A percentile compares a stretch with the other conserved stretches of the same genome.
phyloP scores from a whole-genome alignment of 1,284 basidiomycete species.

The Puccinia polysora region DNA sequence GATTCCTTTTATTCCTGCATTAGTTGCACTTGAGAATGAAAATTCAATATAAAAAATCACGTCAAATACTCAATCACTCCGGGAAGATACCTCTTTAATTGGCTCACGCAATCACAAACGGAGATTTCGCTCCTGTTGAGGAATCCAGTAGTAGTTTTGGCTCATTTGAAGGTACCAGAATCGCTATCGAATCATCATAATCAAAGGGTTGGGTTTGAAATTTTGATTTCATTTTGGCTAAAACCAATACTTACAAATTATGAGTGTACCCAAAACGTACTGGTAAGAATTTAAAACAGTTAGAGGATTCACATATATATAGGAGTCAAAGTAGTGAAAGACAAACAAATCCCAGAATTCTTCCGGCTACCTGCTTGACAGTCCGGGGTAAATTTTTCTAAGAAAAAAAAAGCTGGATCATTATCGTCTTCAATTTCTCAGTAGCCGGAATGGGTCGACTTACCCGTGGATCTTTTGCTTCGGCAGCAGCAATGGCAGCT shows the following conservation, averaged over 20 bases:
- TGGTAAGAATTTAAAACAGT: not conserved
- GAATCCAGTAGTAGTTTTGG: slow-evolving; percentile 27
- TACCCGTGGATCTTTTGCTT: slow-evolving; percentile 43
- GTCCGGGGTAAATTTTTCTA: slow-evolving; percentile 43
- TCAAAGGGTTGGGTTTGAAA: not conserved
- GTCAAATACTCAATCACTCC: not conserved
- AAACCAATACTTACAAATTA: slow-evolving; percentile 43
- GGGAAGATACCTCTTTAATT: not conserved
- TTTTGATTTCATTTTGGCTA: too few relatives aligned
- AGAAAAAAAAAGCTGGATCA: not conserved
- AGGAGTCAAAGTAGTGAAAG: not conserved
- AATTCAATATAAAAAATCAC: not conserved
- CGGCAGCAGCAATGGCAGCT: slow-evolving; percentile 43
- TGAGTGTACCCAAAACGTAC: slow-evolving; percentile 33
- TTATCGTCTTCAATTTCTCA: not conserved
- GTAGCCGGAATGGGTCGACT: not conserved
- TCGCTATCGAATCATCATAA: not conserved
- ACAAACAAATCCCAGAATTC: slow-evolving; percentile 34
- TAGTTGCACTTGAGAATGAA: slow-evolving; percentile 24
- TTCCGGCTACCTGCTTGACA: slow-evolving; percentile 41
- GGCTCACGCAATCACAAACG: slow-evolving; percentile 43
- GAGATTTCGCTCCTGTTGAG: slow-evolving; percentile 36
- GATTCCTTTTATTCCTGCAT: slow-evolving; percentile 43
- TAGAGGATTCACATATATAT: not conserved
- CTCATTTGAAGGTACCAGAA: slow-evolving; percentile 42